Evolutionary conservation across 73 alveolate species (phyloP).

Genomic region (Blepharisma stoltei): DNA sequence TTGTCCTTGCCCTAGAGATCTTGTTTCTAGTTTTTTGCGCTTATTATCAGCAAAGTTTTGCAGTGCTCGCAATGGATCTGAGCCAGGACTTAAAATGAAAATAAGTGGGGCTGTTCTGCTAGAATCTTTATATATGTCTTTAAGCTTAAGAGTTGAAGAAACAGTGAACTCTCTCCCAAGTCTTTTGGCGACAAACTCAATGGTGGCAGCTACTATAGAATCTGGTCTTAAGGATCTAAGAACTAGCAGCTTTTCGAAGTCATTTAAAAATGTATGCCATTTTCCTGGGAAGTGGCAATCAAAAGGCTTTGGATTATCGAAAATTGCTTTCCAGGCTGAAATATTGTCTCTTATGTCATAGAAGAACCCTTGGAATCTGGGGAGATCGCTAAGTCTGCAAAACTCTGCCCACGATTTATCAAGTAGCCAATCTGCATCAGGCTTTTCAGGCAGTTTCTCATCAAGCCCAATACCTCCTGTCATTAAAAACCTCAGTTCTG

Average conservation of each 20-base stretch:
- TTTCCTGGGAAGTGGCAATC: conserved; percentile 38
- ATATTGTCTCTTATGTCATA: conserved; percentile 68
- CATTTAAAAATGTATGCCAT: conserved; percentile 54
- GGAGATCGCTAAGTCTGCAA: conserved; percentile 67
- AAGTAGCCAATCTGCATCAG: conserved; percentile 96
- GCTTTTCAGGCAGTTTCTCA: conserved; percentile 93
- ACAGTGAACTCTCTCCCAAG: conserved; percentile 88
- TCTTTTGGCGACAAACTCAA: conserved; percentile 81
- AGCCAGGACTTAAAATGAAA: conserved; percentile 99
- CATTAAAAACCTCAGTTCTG: conserved; percentile 95
- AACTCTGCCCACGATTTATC: conserved; percentile 94
- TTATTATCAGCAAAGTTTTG: conserved; percentile 86
- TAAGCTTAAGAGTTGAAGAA: conserved; percentile 98
- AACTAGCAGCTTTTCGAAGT: conserved; percentile 78
- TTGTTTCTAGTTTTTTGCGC: conserved; percentile 80
- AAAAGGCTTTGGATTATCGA: conserved; percentile 64
- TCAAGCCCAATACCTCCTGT: conserved; percentile 99
- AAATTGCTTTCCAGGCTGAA: conserved; percentile 62
- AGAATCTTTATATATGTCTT: conserved; percentile 91
- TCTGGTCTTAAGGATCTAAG: conserved; percentile 97
- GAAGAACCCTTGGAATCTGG: conserved; percentile 78
- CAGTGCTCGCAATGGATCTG: conserved; percentile 95
- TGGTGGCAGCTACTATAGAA: conserved; percentile 86
- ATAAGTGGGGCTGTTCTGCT: conserved; percentile 90
- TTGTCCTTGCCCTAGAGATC: conserved; percentile 96